phyloP scores from a whole-genome alignment of 345 rosid species.

The Kernera saxatilis region DNA sequence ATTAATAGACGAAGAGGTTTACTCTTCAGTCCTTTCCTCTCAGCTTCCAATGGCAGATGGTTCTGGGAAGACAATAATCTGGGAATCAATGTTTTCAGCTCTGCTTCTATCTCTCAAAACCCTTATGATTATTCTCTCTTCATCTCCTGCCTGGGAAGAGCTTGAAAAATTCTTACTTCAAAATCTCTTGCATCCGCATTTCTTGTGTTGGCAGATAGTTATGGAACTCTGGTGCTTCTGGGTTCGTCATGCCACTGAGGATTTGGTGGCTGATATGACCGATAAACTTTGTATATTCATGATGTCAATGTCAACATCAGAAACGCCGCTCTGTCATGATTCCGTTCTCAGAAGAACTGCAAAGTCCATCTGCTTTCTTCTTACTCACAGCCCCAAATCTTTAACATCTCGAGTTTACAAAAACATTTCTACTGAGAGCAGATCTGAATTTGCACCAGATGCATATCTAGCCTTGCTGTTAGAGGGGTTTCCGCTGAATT shows the following conservation, averaged over 20 bases:
- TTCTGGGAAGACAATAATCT: constrained; percentile 47
- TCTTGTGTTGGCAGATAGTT: constrained; percentile 71
- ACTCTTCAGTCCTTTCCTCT: constrained; percentile 55
- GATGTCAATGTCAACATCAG: constrained; percentile 46
- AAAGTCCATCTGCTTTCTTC: constrained; percentile 55
- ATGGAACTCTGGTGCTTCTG: constrained; percentile 86
- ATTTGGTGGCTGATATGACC: constrained; percentile 39
- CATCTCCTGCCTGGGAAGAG: constrained; percentile 64
- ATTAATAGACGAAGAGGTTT: constrained; percentile 54
- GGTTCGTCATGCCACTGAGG: constrained; percentile 53
- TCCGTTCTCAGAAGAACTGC: constrained; percentile 71
- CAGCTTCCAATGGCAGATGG: constrained; percentile 56
- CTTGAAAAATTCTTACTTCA: constrained; percentile 56
- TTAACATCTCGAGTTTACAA: constrained; percentile 50
- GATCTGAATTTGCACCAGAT: constrained; percentile 41
- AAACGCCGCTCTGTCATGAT: constrained; percentile 43
- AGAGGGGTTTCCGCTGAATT: constrained; percentile 74
- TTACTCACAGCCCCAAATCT: constrained; percentile 44
- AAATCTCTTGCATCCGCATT: constrained; percentile 83
- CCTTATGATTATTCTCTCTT: constrained; percentile 55
- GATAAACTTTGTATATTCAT: constrained; percentile 51
- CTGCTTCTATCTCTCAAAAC: constrained; percentile 63
- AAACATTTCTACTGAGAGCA: constrained; percentile 35
- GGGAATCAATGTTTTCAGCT: constrained; percentile 66
- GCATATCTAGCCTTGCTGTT: constrained; percentile 53